A percentile compares a stretch with the other conserved stretches of the same genome.
Evolutionary conservation across 805 yeast genomes (phyloP).

Genomic region (Tetrapisispora arboricola): DNA sequence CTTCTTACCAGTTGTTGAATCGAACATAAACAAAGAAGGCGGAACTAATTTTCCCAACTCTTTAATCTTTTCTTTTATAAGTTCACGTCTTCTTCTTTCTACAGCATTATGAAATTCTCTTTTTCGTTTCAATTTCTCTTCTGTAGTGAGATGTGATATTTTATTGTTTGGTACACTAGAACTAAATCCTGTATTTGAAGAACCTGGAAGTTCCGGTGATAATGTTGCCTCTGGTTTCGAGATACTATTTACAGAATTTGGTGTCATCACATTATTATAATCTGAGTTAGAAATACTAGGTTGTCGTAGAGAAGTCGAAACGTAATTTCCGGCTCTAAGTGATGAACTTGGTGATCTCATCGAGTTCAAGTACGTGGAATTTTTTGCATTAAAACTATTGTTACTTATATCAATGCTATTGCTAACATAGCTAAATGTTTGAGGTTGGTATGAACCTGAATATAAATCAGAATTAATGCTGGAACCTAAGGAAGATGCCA

Average conservation of each 20-base stretch:
- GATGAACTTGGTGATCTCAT: conserved; percentile 28
- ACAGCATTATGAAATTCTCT: conserved; percentile 91
- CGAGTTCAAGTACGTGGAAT: not conserved
- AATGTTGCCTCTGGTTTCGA: not conserved
- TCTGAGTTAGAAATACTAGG: conserved; percentile 14
- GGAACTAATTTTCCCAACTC: conserved; percentile 78
- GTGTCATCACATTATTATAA: conserved; percentile 13
- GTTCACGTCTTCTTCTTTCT: conserved; percentile 82
- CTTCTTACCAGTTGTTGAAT: conserved; percentile 35
- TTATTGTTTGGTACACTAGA: conserved; percentile 2
- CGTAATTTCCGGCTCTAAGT: conserved; percentile 22
- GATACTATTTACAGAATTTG: conserved; percentile 8
- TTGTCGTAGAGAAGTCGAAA: conserved; percentile 24
- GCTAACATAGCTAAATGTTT: conserved; percentile 11
- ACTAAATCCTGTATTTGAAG: not conserved
- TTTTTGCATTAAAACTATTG: conserved; percentile 1
- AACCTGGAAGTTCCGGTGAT: not conserved
- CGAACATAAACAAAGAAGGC: conserved; percentile 48
- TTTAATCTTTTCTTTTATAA: conserved; percentile 79
- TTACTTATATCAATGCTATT: conserved; percentile 1
- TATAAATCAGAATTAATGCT: conserved; percentile 19
- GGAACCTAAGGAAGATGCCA: conserved; percentile 24
- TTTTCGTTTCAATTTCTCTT: conserved; percentile 64
- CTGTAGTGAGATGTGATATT: conserved; percentile 34
- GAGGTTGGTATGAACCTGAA: conserved; percentile 20